These are phyloP conservation scores for Meyerozyma smithsonii DNA, from an alignment of 1,139 yeast species.

Conservation along the genomic window DNA sequence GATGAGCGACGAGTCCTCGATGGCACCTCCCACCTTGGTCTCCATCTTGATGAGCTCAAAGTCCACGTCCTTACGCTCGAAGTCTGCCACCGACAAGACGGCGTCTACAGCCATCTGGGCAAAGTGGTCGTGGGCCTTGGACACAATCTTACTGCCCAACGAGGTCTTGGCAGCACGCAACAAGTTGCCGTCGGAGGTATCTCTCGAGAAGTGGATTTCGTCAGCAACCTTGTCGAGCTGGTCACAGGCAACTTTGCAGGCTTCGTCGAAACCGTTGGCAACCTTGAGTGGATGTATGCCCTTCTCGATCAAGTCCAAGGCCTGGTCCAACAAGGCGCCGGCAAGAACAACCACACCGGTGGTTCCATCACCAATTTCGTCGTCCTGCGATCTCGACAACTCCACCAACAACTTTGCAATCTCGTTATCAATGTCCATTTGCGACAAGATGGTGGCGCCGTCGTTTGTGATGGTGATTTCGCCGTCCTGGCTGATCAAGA, in stretches of 20 bases:
- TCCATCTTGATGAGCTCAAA: constrained; percentile 93
- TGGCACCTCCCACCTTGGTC: constrained; percentile 92
- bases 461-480: constrained; percentile 97
- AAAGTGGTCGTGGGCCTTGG: constrained; percentile 88
- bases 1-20: constrained; percentile 79
- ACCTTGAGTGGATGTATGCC: constrained; percentile 97
- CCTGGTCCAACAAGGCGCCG: constrained; percentile 91
- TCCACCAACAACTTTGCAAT: constrained; percentile 94
- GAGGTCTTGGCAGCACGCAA: constrained; percentile 93
- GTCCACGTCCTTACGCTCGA: constrained; percentile 90
- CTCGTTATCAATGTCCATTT: constrained; percentile 94
- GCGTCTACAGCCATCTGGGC: constrained; percentile 98
- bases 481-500: constrained; percentile 88
- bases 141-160: constrained; percentile 91
- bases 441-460: constrained; percentile 94
- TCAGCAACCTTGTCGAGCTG: constrained; percentile 77
- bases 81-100: constrained; percentile 86
- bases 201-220: constrained; percentile 46
- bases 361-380: constrained; percentile 98
- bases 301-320: constrained; percentile 87
- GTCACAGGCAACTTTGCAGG: constrained; percentile 82
- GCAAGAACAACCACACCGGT: constrained; percentile 98
- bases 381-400: constrained; percentile 93
- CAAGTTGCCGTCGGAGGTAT: constrained; percentile 48
- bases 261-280: constrained; percentile 97